phyloP scores from a whole-genome alignment of 257 asterid species.

The Ilex aquifolium region DNA sequence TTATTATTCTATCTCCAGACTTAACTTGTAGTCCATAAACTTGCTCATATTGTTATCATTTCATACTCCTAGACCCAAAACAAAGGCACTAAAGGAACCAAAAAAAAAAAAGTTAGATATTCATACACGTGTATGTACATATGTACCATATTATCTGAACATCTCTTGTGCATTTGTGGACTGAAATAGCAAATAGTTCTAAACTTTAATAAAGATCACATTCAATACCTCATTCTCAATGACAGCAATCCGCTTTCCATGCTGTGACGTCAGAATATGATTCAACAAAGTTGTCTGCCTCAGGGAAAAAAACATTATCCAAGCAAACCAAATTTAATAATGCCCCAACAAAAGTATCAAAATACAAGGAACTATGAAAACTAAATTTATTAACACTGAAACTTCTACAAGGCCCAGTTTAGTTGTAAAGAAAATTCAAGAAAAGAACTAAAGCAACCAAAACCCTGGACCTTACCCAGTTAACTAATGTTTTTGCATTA shows the following conservation, averaged over 20 bases:
- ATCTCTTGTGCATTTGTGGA: no score
- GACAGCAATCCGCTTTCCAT: conserved; percentile 92
- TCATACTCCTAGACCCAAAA: no score
- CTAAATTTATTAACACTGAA: not conserved
- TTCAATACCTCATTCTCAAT: conserved; percentile 88
- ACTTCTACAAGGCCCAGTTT: not conserved
- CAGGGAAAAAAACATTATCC: conserved; percentile 6
- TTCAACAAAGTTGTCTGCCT: conserved; percentile 90
- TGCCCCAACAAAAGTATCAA: not conserved
- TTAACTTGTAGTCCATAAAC: no score
- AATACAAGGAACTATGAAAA: not conserved
- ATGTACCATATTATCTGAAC: no score
- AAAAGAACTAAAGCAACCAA: no score
- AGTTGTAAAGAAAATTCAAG: not conserved
- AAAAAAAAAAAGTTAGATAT: no score
- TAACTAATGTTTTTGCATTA: no score
- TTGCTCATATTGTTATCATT: no score
- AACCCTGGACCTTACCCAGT: no score
- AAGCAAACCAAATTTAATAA: conserved; percentile 4
- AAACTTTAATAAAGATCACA: not conserved
- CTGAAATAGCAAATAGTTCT: not conserved
- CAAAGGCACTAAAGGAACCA: no score
- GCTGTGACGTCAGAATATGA: conserved; percentile 87
- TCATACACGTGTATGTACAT: no score
- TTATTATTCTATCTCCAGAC: no score